These are phyloP conservation scores for Cucurbitaria berberidis DNA, from an alignment of 2,329 filamentous ascomycete genomes.

Conservation along the genomic window DNA sequence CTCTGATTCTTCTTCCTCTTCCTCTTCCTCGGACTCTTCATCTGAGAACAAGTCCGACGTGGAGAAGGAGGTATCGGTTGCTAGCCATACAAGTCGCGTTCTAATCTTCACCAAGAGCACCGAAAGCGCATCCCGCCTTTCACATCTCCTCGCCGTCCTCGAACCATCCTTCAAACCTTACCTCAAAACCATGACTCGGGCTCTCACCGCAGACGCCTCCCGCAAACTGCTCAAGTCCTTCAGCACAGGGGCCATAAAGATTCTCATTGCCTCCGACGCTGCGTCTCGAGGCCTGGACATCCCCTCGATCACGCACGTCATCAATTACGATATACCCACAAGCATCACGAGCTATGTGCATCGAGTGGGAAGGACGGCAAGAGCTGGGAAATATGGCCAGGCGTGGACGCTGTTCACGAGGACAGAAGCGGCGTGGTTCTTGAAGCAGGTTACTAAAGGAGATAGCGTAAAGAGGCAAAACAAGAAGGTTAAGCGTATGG, in stretches of 20 bases:
- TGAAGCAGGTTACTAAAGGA: conserved; percentile 74
- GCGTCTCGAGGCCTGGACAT: conserved; percentile 90
- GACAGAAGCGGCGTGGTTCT: conserved; percentile 89
- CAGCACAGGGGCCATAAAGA: conserved; percentile 65
- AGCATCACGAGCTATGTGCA: conserved; percentile 87
- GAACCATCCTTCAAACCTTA: conserved; percentile 62
- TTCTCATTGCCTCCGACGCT: conserved; percentile 91
- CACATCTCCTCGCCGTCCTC: conserved; percentile 75
- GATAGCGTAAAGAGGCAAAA: conserved; percentile 56
- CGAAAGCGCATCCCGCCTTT: conserved; percentile 84
- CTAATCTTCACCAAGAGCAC: conserved; percentile 92
- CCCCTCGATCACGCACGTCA: conserved; percentile 76
- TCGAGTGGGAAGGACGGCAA: conserved; percentile 86
- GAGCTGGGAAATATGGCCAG: conserved; percentile 75
- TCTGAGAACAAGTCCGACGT: conserved; percentile 19
- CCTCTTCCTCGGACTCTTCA: conserved; percentile 14
- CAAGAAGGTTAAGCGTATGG: conserved; percentile 54
- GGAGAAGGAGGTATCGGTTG: conserved; percentile 14
- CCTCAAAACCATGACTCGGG: conserved; percentile 77
- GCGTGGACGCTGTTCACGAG: conserved; percentile 89
- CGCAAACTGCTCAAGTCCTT: conserved; percentile 73
- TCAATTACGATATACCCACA: conserved; percentile 91
- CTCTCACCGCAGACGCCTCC: conserved; percentile 73
- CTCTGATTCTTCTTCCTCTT: too few species aligned
- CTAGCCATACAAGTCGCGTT: conserved; percentile 50